These are phyloP conservation scores for Picocystis sp. DNA, from an alignment of 163 green algal species.

Conservation along the genomic window DNA sequence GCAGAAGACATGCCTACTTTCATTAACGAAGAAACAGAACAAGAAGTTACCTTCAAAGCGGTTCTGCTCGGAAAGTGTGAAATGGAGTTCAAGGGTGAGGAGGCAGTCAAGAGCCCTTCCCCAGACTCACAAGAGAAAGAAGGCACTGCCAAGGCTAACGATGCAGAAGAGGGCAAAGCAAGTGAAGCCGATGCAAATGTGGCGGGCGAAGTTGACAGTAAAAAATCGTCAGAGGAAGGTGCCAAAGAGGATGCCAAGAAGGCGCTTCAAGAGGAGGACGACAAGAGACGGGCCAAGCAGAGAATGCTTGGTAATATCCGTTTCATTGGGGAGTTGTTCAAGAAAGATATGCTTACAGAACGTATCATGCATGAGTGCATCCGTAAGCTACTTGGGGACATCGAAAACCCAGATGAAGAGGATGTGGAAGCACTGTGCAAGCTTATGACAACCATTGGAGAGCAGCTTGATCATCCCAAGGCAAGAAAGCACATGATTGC, in stretches of 20 bases:
- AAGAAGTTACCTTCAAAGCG: slow-evolving; percentile 61
- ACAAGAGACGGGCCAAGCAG: slow-evolving; percentile 36
- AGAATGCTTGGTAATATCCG: slow-evolving; percentile 92
- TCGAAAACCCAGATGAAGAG: slow-evolving; percentile 44
- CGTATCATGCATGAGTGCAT: slow-evolving; percentile 68
- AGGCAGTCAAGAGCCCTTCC: not conserved
- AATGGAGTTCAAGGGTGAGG: slow-evolving; percentile 52
- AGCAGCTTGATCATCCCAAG: slow-evolving; percentile 38
- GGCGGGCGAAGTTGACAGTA: too few species aligned
- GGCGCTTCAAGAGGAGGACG: slow-evolving; percentile 8
- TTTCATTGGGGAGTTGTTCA: slow-evolving; percentile 90
- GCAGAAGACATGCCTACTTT: not conserved
- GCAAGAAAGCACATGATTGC: slow-evolving; percentile 50
- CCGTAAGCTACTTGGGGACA: slow-evolving; percentile 49
- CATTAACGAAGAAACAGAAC: slow-evolving; percentile 8
- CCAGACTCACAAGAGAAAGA: slow-evolving; percentile 12
- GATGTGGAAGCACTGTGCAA: slow-evolving; percentile 95
- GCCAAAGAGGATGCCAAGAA: slow-evolving; percentile 2
- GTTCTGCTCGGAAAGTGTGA: slow-evolving; percentile 39
- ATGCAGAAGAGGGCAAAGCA: slow-evolving; percentile 8
- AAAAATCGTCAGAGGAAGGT: not conserved
- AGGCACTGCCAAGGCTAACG: not conserved
- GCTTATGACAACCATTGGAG: slow-evolving; percentile 79
- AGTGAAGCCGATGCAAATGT: slow-evolving; percentile 11
- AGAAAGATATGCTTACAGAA: slow-evolving; percentile 73